Percentiles rank a stretch among this genome's conserved stretches.
Evolutionary conservation across 192 early-diverging fungal species (phyloP).

Genomic region (Geranomyces variabilis): DNA sequence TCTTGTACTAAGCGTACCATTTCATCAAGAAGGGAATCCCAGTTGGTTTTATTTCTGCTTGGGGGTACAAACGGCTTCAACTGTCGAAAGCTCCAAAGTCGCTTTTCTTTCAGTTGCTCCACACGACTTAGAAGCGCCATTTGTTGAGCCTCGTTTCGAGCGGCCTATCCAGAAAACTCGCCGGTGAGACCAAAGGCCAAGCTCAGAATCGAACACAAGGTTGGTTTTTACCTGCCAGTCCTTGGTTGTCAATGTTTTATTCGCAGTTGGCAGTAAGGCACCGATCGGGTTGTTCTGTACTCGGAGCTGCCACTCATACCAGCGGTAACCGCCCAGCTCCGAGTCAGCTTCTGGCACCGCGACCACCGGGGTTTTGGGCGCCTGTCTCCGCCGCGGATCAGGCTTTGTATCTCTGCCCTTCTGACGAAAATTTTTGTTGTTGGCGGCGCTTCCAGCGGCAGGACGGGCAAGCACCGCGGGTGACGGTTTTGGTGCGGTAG

Average conservation of each 20-base stretch:
- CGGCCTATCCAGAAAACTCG: constrained; percentile 54
- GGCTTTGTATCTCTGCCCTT: constrained; percentile 7
- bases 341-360: constrained; percentile 11
- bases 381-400: neutral
- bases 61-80: constrained; percentile 65
- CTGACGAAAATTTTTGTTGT: neutral
- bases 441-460: neutral
- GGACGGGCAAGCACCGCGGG: neutral
- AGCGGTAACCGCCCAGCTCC: constrained; percentile 46
- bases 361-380: neutral
- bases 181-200: neutral
- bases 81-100: constrained; percentile 77
- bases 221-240: constrained; percentile 70
- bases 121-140: constrained; percentile 66
- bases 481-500: neutral
- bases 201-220: neutral
- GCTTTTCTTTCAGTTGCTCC: constrained; percentile 70
- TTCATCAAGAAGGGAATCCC: constrained; percentile 80
- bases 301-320: constrained; percentile 54
- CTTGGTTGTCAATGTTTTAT: constrained; percentile 68
- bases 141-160: constrained; percentile 73
- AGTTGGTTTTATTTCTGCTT: constrained; percentile 62
- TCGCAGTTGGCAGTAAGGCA: constrained; percentile 61
- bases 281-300: constrained; percentile 61
- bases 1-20: no score